phyloP scores from a whole-genome alignment of 805 yeast species.

The Blastobotrys mokoenaii region DNA sequence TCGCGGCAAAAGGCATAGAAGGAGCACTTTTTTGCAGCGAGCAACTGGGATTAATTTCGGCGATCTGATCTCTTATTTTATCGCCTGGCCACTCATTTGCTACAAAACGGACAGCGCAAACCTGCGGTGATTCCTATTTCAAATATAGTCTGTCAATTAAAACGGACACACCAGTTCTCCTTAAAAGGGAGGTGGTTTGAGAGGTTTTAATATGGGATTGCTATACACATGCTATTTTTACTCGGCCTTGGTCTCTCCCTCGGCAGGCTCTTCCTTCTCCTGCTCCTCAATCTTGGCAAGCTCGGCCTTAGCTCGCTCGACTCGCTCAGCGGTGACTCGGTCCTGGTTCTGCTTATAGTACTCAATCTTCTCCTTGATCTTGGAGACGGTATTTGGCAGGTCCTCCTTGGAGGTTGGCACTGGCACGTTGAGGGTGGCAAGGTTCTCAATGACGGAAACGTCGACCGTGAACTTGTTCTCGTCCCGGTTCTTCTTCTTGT shows the following conservation, averaged over 20 bases:
- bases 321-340: conserved; percentile 67
- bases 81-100: no score
- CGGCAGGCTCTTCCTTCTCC: background rate
- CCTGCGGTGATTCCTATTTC: no score
- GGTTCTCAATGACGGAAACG: conserved; percentile 67
- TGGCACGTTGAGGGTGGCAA: conserved; percentile 52
- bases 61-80: no score
- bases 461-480: conserved; percentile 58
- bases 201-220: no score
- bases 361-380: conserved; percentile 63
- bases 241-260: background rate
- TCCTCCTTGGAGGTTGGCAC: conserved; percentile 8
- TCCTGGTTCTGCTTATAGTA: conserved; percentile 67
- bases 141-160: no score
- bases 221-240: no score
- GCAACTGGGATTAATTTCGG: no score
- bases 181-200: no score
- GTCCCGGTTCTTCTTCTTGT: conserved; percentile 31
- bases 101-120: no score
- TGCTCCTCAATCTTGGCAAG: conserved; percentile 52
- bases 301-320: conserved; percentile 69
- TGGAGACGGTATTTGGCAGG: conserved; percentile 44
- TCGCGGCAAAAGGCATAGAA: no score
- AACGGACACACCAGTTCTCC: no score
- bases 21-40: no score